A percentile compares a stretch with the other conserved stretches of the same genome.
Evolutionary conservation across 129 eudicot species (phyloP).

Genomic region (Arctium lappa): DNA sequence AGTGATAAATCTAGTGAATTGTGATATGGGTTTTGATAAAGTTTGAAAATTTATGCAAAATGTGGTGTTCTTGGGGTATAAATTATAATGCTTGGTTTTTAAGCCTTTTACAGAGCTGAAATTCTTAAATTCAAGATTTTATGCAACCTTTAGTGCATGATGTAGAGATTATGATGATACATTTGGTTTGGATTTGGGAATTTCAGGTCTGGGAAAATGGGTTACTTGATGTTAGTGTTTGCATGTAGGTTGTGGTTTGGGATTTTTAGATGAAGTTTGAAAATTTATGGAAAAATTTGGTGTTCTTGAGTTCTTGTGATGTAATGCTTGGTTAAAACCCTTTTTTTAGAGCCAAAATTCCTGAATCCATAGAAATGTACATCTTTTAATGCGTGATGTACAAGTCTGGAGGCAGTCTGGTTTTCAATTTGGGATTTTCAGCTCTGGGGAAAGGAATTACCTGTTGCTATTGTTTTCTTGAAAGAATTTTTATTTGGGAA

Average conservation of each 20-base stretch:
- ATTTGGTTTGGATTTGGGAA: conserved; percentile 8
- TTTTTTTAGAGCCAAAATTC: background rate
- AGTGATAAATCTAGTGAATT: conserved; percentile 14
- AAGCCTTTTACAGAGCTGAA: background rate
- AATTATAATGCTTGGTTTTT: conserved; percentile 7
- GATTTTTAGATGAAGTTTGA: conserved; percentile 11
- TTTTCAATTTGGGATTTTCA: background rate
- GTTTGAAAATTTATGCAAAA: conserved; percentile 6
- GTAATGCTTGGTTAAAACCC: conserved; percentile 14
- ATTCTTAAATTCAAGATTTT: background rate
- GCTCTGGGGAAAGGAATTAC: background rate
- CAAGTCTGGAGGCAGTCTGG: background rate
- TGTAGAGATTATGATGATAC: conserved; percentile 2
- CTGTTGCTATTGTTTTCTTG: background rate
- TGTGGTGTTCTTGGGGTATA: conserved; percentile 4
- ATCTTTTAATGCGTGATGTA: conserved; percentile 8
- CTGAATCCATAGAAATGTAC: background rate
- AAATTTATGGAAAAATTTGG: conserved; percentile 5
- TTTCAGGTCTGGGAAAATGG: background rate
- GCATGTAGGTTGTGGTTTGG: conserved; percentile 2
- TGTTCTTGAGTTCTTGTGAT: conserved; percentile 21
- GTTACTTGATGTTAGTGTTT: background rate
- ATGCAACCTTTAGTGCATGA: background rate
- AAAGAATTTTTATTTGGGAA: background rate
- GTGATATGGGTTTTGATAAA: background rate